A percentile compares a stretch with the other conserved stretches of the same genome.
phyloP scores from a whole-genome alignment of 2,329 filamentous ascomycete species.

The Gaeumannomyces tritici region DNA sequence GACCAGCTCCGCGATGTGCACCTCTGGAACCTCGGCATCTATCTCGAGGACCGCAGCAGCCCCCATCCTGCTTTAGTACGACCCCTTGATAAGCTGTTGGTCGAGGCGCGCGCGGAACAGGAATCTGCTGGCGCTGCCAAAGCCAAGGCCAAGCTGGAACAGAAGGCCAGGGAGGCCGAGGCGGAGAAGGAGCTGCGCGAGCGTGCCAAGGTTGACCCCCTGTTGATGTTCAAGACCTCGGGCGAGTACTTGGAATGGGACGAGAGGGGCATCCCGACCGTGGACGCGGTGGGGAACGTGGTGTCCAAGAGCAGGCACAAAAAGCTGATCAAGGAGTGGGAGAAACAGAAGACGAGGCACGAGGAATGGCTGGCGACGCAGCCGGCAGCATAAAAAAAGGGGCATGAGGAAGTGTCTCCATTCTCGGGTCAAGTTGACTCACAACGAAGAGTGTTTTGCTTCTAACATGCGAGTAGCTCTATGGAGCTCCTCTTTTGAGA shows the following conservation, averaged over 20 bases:
- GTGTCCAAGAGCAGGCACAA: slow-evolving; percentile 56
- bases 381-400: slow-evolving; percentile 6
- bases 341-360: slow-evolving; percentile 59
- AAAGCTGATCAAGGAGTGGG: slow-evolving; percentile 63
- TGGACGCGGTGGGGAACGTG: slow-evolving; percentile 51
- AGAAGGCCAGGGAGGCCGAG: slow-evolving; percentile 26
- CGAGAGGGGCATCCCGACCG: slow-evolving; percentile 52
- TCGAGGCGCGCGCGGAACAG: slow-evolving; percentile 38
- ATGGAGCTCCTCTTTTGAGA: too few relatives aligned
- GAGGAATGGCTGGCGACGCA: slow-evolving; percentile 33
- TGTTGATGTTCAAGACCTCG: slow-evolving; percentile 24
- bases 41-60: slow-evolving; percentile 58
- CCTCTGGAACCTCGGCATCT: slow-evolving; percentile 57
- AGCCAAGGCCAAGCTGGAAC: slow-evolving; percentile 25
- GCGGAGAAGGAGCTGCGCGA: slow-evolving; percentile 26
- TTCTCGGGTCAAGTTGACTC: slow-evolving; percentile 6
- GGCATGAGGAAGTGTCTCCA: slow-evolving; percentile 4
- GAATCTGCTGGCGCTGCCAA: slow-evolving; percentile 41
- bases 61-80: slow-evolving; percentile 51
- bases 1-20: slow-evolving; percentile 55
- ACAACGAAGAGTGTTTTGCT: slow-evolving; percentile 4
- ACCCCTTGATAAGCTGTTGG: slow-evolving; percentile 49
- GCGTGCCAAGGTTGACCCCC: slow-evolving; percentile 18
- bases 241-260: slow-evolving; percentile 57
- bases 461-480: too few relatives aligned